A percentile compares a stretch with the other conserved stretches of the same genome.
These are phyloP conservation scores for Centella asiatica DNA, from an alignment of 129 eudicot species.

Conservation along the genomic window DNA sequence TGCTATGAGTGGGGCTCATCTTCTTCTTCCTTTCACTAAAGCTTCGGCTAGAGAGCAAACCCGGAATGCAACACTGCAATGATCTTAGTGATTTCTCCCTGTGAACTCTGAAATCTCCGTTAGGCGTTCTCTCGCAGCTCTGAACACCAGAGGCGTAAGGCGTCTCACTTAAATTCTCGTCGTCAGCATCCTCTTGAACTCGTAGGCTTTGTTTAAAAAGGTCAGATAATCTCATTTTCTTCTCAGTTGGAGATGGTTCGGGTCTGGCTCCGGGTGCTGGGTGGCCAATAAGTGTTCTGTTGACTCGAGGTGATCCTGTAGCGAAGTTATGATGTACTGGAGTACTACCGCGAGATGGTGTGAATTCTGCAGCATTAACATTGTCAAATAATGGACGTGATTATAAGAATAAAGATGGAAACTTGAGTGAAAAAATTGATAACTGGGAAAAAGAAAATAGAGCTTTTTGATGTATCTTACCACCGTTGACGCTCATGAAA, in stretches of 20 bases:
- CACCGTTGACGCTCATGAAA: constrained; percentile 34
- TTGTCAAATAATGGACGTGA: neutral
- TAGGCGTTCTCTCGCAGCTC: constrained; percentile 23
- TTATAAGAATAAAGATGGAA: neutral
- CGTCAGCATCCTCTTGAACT: constrained; percentile 11
- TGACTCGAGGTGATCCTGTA: constrained; percentile 13
- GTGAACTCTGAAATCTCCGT: constrained; percentile 8
- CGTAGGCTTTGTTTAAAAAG: constrained; percentile 35
- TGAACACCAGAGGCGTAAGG: constrained; percentile 14
- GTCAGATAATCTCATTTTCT: constrained; percentile 20
- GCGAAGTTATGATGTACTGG: constrained; percentile 26
- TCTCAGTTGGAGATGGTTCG: constrained; percentile 9
- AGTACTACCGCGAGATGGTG: constrained; percentile 34
- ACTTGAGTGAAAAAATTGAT: neutral
- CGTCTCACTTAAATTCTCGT: constrained; percentile 19
- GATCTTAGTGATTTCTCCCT: constrained; percentile 32
- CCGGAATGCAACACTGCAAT: constrained; percentile 40
- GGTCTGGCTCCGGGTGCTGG: constrained; percentile 12
- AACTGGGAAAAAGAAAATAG: neutral
- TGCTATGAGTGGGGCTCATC: constrained; percentile 18
- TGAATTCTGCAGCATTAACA: constrained; percentile 23
- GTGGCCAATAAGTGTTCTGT: constrained; percentile 10
- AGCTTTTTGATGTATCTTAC: constrained; percentile 7
- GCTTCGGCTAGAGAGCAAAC: constrained; percentile 40
- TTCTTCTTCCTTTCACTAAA: constrained; percentile 34